phyloP scores from a whole-genome alignment of 1,139 yeast genomes.

The Suhomyces maxii region DNA sequence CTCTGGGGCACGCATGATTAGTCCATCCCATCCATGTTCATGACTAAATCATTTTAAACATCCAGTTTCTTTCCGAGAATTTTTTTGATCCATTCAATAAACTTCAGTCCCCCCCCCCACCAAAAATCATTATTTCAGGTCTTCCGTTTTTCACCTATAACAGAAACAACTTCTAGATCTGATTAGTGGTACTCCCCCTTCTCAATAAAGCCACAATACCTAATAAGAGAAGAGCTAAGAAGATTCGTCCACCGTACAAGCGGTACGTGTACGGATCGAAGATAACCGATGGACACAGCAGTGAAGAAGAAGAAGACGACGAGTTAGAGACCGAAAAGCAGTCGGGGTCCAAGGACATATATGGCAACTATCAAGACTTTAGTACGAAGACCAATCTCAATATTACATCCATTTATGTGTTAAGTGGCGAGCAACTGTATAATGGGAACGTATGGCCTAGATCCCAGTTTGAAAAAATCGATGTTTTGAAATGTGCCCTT shows the following conservation, averaged over 20 bases:
- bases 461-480: constrained; percentile 48
- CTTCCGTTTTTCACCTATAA: background rate
- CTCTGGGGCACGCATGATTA: background rate
- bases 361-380: constrained; percentile 30
- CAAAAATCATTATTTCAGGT: background rate
- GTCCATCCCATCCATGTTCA: background rate
- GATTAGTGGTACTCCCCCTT: background rate
- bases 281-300: constrained; percentile 32
- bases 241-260: constrained; percentile 73
- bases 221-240: constrained; percentile 82
- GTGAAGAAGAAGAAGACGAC: constrained; percentile 37
- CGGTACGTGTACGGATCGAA: constrained; percentile 70
- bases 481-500: constrained; percentile 40
- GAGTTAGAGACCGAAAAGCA: constrained; percentile 25
- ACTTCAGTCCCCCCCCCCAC: too few relatives aligned
- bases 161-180: background rate
- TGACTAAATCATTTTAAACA: background rate
- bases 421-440: constrained; percentile 24
- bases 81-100: too few relatives aligned
- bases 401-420: constrained; percentile 38
- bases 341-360: constrained; percentile 6
- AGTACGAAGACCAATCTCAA: constrained; percentile 27
- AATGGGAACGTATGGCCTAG: constrained; percentile 42
- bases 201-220: constrained; percentile 52
- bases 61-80: too few relatives aligned